A percentile compares a stretch with the other conserved stretches of the same genome.
These are phyloP conservation scores for Ustilago cynodontis DNA, from an alignment of 1,284 basidiomycete species.

Conservation along the genomic window DNA sequence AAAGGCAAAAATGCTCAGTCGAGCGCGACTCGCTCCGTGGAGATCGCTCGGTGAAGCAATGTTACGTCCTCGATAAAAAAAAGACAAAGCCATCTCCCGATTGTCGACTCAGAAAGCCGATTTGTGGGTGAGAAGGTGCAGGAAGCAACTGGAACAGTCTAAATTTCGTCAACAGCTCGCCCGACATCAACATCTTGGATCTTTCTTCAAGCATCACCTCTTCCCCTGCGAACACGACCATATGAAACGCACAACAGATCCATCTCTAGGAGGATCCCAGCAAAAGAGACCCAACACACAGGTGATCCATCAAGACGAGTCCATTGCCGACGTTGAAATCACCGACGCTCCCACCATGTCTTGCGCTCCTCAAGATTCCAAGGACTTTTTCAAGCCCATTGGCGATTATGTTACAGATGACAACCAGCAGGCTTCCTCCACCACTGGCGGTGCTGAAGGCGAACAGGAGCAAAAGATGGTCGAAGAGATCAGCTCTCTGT, in stretches of 20 bases:
- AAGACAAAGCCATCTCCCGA: background rate
- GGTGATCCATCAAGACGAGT: conserved; percentile 1
- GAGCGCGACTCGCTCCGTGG: background rate
- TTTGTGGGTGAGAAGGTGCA: conserved; percentile 4
- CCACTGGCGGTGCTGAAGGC: conserved; percentile 23
- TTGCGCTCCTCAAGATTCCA: conserved; percentile 21
- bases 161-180: conserved; percentile 5
- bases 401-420: conserved; percentile 51
- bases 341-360: conserved; percentile 44
- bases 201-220: background rate
- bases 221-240: background rate
- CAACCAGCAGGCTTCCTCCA: conserved; percentile 1
- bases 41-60: too few relatives aligned
- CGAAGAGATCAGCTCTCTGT: conserved; percentile 82
- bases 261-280: conserved; percentile 28
- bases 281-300: conserved; percentile 47
- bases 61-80: too few relatives aligned
- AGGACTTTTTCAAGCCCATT: conserved; percentile 62
- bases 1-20: background rate
- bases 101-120: too few relatives aligned
- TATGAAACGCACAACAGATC: conserved; percentile 49
- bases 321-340: conserved; percentile 36
- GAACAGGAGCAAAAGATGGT: conserved; percentile 60
- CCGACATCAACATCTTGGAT: background rate
- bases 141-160: conserved; percentile 5